Percentiles rank a stretch among this genome's conserved stretches.
Conservation (phyloP, 495 filamentous ascomycete genomes). For the Podospora didyma region DNA sequence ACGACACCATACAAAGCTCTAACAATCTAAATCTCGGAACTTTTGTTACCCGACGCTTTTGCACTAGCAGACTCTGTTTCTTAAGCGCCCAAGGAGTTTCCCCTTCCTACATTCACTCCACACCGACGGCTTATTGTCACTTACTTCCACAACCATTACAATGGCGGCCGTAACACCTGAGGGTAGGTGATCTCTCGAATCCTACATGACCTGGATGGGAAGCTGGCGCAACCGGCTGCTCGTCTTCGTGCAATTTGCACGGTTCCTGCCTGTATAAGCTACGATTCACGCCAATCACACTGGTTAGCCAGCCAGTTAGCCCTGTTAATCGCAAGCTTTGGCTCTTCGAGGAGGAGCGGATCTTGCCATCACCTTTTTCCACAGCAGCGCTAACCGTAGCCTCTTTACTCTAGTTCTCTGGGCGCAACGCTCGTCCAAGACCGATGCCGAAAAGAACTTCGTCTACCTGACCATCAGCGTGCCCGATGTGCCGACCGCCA, state of each 20-base stretch:
- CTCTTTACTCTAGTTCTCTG: slow-evolving; percentile 66
- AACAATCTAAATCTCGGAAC: not conserved
- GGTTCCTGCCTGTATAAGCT: too few species aligned
- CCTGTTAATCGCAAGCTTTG: not conserved
- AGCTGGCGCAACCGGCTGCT: not conserved
- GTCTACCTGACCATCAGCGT: slow-evolving; percentile 87
- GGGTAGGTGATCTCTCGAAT: slow-evolving; percentile 15
- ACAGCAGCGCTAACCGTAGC: not conserved
- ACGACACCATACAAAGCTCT: not conserved
- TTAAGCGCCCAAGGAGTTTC: slow-evolving; percentile 22
- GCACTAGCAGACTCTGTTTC: not conserved
- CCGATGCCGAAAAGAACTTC: slow-evolving; percentile 81
- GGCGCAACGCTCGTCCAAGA: slow-evolving; percentile 88
- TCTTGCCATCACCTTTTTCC: not conserved
- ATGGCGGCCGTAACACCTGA: slow-evolving; percentile 31
- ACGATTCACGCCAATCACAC: too few species aligned
- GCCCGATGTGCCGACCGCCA: slow-evolving; percentile 66
- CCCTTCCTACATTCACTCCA: slow-evolving; percentile 24
- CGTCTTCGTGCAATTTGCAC: not conserved
- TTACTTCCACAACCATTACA: slow-evolving; percentile 14
- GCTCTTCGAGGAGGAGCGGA: not conserved
- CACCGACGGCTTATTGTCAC: not conserved
- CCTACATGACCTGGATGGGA: not conserved
- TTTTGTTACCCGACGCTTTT: not conserved
- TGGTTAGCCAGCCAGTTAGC: too few species aligned